Evolutionary conservation across 148 eudicot species (phyloP).

Genomic region (Spergularia bocconei): DNA sequence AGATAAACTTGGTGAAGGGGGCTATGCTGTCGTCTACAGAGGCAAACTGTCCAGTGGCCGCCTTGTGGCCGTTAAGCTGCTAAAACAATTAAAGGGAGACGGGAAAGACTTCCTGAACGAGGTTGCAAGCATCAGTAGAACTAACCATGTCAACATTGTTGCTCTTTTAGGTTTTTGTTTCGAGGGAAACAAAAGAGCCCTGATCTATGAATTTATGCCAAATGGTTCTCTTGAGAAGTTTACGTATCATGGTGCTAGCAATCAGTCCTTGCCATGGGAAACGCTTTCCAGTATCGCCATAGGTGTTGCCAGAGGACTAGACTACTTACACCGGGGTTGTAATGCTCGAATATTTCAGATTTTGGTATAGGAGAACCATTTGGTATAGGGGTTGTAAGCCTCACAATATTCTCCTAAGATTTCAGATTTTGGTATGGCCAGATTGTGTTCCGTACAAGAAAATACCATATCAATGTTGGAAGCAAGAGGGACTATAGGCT

Average conservation of each 20-base stretch:
- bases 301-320: not conserved
- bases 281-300: not conserved
- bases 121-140: not conserved
- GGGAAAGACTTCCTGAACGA: conserved; percentile 2
- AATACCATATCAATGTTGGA: too few species aligned
- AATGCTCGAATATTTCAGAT: conserved; percentile 1
- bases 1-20: conserved; percentile 1
- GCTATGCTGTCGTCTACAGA: not conserved
- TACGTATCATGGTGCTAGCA: too few species aligned
- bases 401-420: not conserved
- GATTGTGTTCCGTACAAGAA: not conserved
- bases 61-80: not conserved
- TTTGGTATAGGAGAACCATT: too few species aligned
- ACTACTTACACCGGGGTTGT: conserved; percentile 3
- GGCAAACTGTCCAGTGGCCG: not conserved
- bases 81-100: not conserved
- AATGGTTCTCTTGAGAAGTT: not conserved
- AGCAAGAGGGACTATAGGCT: too few species aligned
- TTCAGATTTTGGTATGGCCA: not conserved
- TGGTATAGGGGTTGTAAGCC: too few species aligned
- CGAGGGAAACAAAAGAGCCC: not conserved
- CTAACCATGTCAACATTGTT: conserved; percentile 1
- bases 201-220: not conserved
- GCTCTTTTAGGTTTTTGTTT: conserved; percentile 1
- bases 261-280: too few species aligned